Evolutionary conservation across 495 filamentous ascomycete species (phyloP).

Genomic region (Hypoxylon rickii): DNA sequence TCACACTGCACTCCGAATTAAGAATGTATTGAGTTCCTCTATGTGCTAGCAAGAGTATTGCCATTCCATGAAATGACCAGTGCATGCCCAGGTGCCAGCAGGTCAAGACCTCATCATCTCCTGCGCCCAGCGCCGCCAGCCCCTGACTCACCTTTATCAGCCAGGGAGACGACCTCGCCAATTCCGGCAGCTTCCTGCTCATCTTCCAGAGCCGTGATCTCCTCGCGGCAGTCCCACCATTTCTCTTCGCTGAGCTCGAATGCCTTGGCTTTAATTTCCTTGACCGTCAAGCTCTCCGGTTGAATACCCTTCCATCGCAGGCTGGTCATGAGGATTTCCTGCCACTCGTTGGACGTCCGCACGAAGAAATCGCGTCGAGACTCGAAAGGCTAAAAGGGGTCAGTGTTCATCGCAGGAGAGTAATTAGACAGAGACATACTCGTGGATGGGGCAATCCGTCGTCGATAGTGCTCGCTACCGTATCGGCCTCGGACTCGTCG

Average conservation of each 20-base stretch:
- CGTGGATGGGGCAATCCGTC: conserved; percentile 65
- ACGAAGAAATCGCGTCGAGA: conserved; percentile 88
- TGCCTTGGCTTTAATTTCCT: conserved; percentile 87
- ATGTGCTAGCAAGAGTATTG: no score
- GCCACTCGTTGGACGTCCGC: conserved; percentile 88
- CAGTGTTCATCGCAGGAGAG: conserved; percentile 14
- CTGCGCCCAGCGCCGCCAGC: conserved; percentile 62
- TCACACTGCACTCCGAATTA: no score
- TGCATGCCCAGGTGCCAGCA: no score
- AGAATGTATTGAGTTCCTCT: no score
- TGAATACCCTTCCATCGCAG: conserved; percentile 62
- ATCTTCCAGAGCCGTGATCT: conserved; percentile 90
- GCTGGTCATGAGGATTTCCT: conserved; percentile 75
- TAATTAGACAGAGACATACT: conserved; percentile 34
- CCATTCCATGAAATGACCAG: no score
- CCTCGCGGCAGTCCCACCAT: conserved; percentile 98
- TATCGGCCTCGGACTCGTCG: conserved; percentile 55
- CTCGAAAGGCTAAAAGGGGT: conserved; percentile 81
- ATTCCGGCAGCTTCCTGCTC: conserved; percentile 96
- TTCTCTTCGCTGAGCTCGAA: conserved; percentile 91
- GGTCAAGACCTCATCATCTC: conserved; percentile 47
- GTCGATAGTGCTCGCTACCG: conserved; percentile 48
- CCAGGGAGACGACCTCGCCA: conserved; percentile 88
- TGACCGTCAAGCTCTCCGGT: conserved; percentile 69
- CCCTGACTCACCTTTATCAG: conserved; percentile 63